Base-by-base conservation (phyloP, 305 asterid genomes). In the Coffea humblotiana region DNA sequence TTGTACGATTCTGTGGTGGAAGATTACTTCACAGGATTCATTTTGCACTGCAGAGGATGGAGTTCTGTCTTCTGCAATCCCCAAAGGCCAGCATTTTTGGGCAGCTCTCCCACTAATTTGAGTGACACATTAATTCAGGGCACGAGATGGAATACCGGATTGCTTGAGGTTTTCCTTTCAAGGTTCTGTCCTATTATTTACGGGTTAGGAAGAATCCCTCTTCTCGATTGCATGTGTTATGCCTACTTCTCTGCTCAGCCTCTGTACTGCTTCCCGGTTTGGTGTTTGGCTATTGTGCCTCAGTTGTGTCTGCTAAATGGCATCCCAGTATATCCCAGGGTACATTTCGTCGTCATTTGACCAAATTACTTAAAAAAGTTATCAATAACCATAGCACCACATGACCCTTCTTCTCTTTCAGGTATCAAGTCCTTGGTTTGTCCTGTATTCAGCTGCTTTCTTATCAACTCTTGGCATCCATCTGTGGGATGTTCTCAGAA, bases 11-110 rank as follows among this genome's bases (percentile, higher is more conserved):
- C 96, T 0, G 90, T 92, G 27, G 89, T 85, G 72, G 97, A 92
- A 74, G 97, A 92, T 82, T 84, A 84, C 84, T 89, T 90, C 12
- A 89, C 96, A 16, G 83, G 97, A 40, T 84, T 91, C 58, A 82
- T 82, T n/a, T 67, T 92, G 77, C 93, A 91, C 25, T 85, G 96
- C 21, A 85, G 82, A 73, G 96, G 96, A 0, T 91, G 96, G 96
- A 87, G 1, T 21, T 92, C 97, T 3, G 89, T 91, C 71, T 89
- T 82, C 45, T 25, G 37, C 29, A 85, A 87, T 15, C 96, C 97
- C 1, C 2, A 78, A 3, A 81, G 89, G 79, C 88, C 95, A 25
- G 88, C 93, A 73, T 93, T 93, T 85, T 76, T 90, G 78, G 97
- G 97, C 6, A 66, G 87, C 23, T 79, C 84, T 6, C 89, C 96